Conservation (phyloP, 2,329 filamentous ascomycete species). For the Colletotrichum musicola region DNA sequence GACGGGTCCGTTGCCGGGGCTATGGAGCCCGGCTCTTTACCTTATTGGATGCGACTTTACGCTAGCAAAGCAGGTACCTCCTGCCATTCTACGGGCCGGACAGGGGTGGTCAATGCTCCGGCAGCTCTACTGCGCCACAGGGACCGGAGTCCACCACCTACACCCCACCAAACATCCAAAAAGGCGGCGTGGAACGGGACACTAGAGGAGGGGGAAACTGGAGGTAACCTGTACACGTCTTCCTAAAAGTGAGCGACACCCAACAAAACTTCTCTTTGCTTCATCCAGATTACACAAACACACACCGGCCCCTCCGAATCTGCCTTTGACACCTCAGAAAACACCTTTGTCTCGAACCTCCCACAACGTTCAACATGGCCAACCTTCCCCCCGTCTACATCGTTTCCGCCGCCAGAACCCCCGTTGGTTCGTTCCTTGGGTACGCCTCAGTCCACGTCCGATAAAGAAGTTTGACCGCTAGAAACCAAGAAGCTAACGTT, state of each 20-base stretch:
- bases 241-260: constrained; percentile 29
- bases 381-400: constrained; percentile 93
- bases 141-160: constrained; percentile 14
- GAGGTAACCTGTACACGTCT: constrained; percentile 15
- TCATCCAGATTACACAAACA: constrained; percentile 19
- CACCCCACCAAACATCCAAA: constrained; percentile 38
- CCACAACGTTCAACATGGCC: constrained; percentile 70
- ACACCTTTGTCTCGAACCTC: neutral
- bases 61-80: constrained; percentile 31
- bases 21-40: neutral
- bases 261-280: constrained; percentile 31
- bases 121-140: constrained; percentile 36
- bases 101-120: constrained; percentile 24
- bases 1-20: no score
- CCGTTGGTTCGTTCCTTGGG: constrained; percentile 95
- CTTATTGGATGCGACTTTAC: constrained; percentile 8
- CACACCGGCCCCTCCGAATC: constrained; percentile 9
- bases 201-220: constrained; percentile 2
- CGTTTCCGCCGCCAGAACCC: constrained; percentile 90
- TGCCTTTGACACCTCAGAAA: neutral
- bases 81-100: neutral
- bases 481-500: constrained; percentile 15
- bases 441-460: constrained; percentile 53
- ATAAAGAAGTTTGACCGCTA: constrained; percentile 35
- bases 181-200: constrained; percentile 27